Base-by-base conservation (phyloP, 768 basidiomycete species). In the Filobasidium floriforme region DNA sequence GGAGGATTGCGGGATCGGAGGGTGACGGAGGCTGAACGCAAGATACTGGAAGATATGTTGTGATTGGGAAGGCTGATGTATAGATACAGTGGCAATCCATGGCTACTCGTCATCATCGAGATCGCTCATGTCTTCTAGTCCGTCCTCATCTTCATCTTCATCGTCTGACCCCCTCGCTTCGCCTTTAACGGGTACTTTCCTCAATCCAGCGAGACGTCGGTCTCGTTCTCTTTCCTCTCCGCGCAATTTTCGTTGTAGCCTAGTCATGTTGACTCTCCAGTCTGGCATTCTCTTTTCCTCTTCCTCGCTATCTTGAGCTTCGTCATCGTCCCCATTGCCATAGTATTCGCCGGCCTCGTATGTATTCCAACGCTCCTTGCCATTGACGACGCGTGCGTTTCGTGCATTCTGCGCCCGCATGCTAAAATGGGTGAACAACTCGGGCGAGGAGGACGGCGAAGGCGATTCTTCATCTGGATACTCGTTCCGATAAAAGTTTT, bases 401-500 rank as follows among this genome's bases (percentile, higher is more conserved):
- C 46, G 46, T 12, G 46, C 46, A 22, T 15, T 22, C 46, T 49
- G 46, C 18, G 46, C 46, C 12, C 46, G 46, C 46, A 49, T 49
- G 46, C 18, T 22, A 6, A 49, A 18, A 49, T 49, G 46, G 18
- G 46, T 49, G 14, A 49, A 49, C 46, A 49, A 18, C 12, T 49
- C 67, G 22, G 41, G 61, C 11, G 59, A 52, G 14, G 60, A 54
- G 37, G 67, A 57, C n/a, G 51, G 59, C 18, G 62, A 54, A 14
- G 52, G 28, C 15, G 67, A 57, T 37, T 65, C 67, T 32, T 68
- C 67, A 37, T 68, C 67, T 12, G 67, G 67, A 51, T 68, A 68
- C 26, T 68, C 67, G 41, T 68, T 68, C 3, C 67, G 63, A 41
- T 68, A 68, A 29, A 68, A 68, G 60, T 68, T 63, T 41, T 68